Conservation (phyloP, 257 asterid genomes). For the Avicennia marina region DNA sequence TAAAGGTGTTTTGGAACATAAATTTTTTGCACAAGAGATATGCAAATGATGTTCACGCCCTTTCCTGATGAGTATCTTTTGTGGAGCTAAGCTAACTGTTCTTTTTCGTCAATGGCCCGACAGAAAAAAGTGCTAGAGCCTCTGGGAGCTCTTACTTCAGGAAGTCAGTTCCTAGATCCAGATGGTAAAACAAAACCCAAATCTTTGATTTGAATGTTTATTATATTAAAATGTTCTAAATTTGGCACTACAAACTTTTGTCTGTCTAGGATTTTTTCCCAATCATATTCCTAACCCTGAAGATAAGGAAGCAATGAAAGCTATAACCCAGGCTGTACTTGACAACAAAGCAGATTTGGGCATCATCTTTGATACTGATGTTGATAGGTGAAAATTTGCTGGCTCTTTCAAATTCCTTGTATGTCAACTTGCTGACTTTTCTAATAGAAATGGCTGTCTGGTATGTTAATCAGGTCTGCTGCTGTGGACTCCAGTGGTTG, state of each 20-base stretch:
- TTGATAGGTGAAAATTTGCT: slow-evolving; percentile 65
- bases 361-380: slow-evolving; percentile 97
- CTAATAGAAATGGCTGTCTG: slow-evolving; percentile 13
- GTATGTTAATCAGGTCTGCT: slow-evolving; percentile 68
- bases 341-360: slow-evolving; percentile 91
- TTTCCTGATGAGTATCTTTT: slow-evolving; percentile 16
- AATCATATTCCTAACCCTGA: slow-evolving; percentile 99
- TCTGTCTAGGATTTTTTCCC: slow-evolving; percentile 78
- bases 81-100: slow-evolving; percentile 10
- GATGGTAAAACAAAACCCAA: slow-evolving; percentile 60
- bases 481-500: slow-evolving; percentile 94
- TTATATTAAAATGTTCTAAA: slow-evolving; percentile 1
- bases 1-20: background rate
- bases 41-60: no score
- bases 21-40: background rate
- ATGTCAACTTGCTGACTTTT: slow-evolving; percentile 3
- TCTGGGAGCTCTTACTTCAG: slow-evolving; percentile 88
- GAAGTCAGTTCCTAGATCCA: slow-evolving; percentile 96
- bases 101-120: slow-evolving; percentile 23
- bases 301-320: slow-evolving; percentile 93
- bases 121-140: slow-evolving; percentile 99
- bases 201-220: slow-evolving; percentile 5
- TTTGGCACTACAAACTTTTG: slow-evolving; percentile 12
- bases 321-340: slow-evolving; percentile 82
- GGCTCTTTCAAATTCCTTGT: slow-evolving; percentile 9